These are phyloP conservation scores for Penicillium olsonii DNA, from an alignment of 2,329 filamentous ascomycete species.

Conservation along the genomic window DNA sequence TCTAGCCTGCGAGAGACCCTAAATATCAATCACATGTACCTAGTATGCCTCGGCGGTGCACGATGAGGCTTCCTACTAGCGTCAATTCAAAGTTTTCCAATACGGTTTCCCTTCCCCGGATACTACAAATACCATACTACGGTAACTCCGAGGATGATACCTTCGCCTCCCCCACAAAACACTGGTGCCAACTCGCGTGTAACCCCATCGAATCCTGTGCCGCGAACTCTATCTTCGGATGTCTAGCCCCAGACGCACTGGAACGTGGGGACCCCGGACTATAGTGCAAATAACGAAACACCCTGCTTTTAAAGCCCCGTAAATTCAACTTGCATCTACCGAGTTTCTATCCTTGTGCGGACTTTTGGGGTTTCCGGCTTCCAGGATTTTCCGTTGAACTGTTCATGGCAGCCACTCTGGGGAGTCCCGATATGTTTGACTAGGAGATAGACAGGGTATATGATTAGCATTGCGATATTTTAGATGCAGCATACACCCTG, in stretches of 20 bases:
- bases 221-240: neutral
- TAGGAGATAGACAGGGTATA: too few relatives aligned
- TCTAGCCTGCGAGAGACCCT: too few relatives aligned
- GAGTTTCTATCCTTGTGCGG: too few relatives aligned
- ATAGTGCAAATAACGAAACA: neutral
- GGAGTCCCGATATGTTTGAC: too few relatives aligned
- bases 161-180: neutral
- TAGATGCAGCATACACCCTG: too few relatives aligned
- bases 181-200: neutral
- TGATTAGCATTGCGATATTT: too few relatives aligned
- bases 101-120: neutral
- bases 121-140: neutral
- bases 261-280: neutral
- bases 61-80: neutral
- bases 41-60: conserved; percentile 1
- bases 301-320: too few relatives aligned
- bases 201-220: neutral
- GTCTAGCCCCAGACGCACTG: neutral
- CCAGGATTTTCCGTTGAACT: too few relatives aligned
- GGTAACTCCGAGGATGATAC: neutral
- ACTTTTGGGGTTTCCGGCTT: too few relatives aligned
- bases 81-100: neutral
- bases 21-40: neutral
- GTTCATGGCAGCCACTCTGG: too few relatives aligned
- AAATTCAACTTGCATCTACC: too few relatives aligned